Evolutionary conservation across 2,329 filamentous ascomycete genomes (phyloP).

Genomic region (Pleomassaria siparia): DNA sequence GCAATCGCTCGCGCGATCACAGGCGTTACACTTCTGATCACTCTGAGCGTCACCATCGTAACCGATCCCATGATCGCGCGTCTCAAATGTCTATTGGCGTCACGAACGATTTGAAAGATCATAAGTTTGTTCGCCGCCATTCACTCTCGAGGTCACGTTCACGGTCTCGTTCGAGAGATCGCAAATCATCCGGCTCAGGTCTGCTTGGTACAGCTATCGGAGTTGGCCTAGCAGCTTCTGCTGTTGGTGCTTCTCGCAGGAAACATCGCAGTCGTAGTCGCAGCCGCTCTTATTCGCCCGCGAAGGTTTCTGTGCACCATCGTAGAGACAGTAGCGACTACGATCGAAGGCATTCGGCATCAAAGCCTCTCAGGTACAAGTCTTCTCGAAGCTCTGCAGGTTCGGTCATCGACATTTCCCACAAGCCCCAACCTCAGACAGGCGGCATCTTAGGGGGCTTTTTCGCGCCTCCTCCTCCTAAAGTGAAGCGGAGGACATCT

Average conservation of each 20-base stretch:
- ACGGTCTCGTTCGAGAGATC: conserved; percentile 38
- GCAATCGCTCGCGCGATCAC: conserved; percentile 43
- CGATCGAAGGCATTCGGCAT: conserved; percentile 28
- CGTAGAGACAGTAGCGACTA: conserved; percentile 34
- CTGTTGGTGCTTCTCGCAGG: conserved; percentile 32
- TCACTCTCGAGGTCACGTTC: conserved; percentile 50
- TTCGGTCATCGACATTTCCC: conserved; percentile 68
- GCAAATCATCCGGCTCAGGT: conserved; percentile 39
- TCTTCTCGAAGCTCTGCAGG: conserved; percentile 49
- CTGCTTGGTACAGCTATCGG: conserved; percentile 42
- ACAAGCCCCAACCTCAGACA: conserved; percentile 49
- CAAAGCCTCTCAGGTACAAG: conserved; percentile 30
- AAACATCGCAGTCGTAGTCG: conserved; percentile 34
- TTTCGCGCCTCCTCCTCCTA: conserved; percentile 56
- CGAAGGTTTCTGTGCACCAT: conserved; percentile 29
- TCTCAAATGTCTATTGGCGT: conserved; percentile 37
- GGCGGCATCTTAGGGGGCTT: conserved; percentile 53
- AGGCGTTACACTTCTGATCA: conserved; percentile 50
- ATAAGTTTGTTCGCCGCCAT: conserved; percentile 34
- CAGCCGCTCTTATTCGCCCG: conserved; percentile 41
- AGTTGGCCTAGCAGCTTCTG: conserved; percentile 43
- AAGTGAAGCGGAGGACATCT: conserved; percentile 30
- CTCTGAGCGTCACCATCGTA: conserved; percentile 43
- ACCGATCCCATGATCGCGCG: conserved; percentile 39
- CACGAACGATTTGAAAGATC: conserved; percentile 37